These are phyloP conservation scores for Hypoxylon sp. DNA, from an alignment of 2,329 filamentous ascomycete species.

Conservation along the genomic window DNA sequence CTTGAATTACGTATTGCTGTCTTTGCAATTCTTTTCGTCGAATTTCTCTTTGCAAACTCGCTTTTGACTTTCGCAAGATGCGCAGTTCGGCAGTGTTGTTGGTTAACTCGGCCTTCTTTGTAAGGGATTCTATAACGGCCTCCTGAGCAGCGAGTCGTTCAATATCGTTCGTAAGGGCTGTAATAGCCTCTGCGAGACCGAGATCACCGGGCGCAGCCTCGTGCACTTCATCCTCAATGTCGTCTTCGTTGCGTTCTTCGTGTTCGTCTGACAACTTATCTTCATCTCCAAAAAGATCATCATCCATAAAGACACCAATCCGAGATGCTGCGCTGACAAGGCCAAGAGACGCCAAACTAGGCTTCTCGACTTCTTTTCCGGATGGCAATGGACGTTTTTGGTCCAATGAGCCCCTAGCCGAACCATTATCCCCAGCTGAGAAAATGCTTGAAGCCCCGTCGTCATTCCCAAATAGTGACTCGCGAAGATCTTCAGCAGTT, in stretches of 20 bases:
- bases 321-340: slow-evolving; percentile 89
- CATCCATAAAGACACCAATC: slow-evolving; percentile 92
- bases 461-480: slow-evolving; percentile 75
- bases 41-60: slow-evolving; percentile 92
- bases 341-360: slow-evolving; percentile 90
- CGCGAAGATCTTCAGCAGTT: slow-evolving; percentile 73
- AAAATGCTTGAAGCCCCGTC: slow-evolving; percentile 65
- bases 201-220: slow-evolving; percentile 95
- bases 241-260: slow-evolving; percentile 75
- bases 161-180: slow-evolving; percentile 88
- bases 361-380: slow-evolving; percentile 72
- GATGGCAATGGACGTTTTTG: slow-evolving; percentile 49
- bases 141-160: slow-evolving; percentile 90
- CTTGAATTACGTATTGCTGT: slow-evolving; percentile 96
- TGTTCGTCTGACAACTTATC: slow-evolving; percentile 89
- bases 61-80: slow-evolving; percentile 92
- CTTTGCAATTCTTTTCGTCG: slow-evolving; percentile 94
- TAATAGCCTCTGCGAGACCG: slow-evolving; percentile 92
- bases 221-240: slow-evolving; percentile 85
- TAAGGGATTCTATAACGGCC: slow-evolving; percentile 89
- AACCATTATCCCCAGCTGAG: slow-evolving; percentile 69
- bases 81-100: slow-evolving; percentile 95
- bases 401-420: slow-evolving; percentile 58
- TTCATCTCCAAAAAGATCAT: slow-evolving; percentile 93
- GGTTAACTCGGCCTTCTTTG: slow-evolving; percentile 93